Base-by-base conservation (phyloP, 306 rosid species). In the Dryas drummondii region DNA sequence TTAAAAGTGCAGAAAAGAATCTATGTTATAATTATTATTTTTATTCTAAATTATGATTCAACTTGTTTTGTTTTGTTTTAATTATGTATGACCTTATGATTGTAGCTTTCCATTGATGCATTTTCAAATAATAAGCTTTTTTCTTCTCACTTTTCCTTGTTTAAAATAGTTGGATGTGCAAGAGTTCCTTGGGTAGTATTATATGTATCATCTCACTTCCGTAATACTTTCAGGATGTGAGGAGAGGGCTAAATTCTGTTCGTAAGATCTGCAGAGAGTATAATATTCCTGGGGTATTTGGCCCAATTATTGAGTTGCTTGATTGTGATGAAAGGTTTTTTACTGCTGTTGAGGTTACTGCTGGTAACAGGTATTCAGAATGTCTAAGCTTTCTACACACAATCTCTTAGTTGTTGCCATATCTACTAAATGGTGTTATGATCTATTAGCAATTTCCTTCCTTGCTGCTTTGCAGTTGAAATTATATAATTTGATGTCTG, bases 321-420 rank as follows among this genome's bases (percentile, higher is more conserved):
- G 89, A 84, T 75, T 94, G 98, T 62, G 98, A 94, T 26, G 98
- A 94, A 37, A 94, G 79, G 40, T 94, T 91, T 82, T 94, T 91
- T 81, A 91, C 94, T 11, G 98, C 98, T 4, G 98, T 94, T 75
- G 97, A 94, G 87, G 97, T 94, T 69, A 94, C 97, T 50, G 98
- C 98, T 1, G 98, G 96, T 83, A 94, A 91, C 85, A 94, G 98
- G 98, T 93, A 6, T 56, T 50, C 32, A 37, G 44, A 22, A 13
- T 14, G 41, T 71, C 26, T 54, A 17, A 59, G 42, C 61, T 11
- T 72, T 81, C 51, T 13, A 48, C 27, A 12, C 75, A 19, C 42
- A 55, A 41, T 44, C 60, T 11, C 42, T 12, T 61, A 61, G 17
- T 10, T 61, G 46, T 32, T 61, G 41, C 45, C 46, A 27, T 37